Conservation (phyloP, 2,329 filamentous ascomycete genomes). For the Cladosporium colombiae region DNA sequence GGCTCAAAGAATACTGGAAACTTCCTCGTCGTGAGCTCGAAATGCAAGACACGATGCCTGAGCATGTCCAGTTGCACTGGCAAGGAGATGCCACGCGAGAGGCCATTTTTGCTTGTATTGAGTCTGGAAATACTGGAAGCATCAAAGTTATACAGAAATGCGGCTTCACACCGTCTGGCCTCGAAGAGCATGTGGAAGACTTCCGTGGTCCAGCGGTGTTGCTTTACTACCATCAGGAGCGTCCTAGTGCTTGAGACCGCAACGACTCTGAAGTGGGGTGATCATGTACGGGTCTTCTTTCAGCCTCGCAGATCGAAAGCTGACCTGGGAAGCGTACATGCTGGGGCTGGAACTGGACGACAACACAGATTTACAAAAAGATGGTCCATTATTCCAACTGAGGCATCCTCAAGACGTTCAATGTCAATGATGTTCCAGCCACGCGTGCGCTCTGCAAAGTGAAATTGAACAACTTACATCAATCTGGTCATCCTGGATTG, state of each 20-base stretch:
- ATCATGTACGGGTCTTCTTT: not conserved
- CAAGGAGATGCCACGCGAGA: conserved; percentile 4
- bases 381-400: not conserved
- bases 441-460: not conserved
- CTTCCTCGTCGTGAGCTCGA: conserved; percentile 3
- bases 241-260: not conserved
- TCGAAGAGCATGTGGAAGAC: not conserved
- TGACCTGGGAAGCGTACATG: too few species aligned
- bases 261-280: not conserved
- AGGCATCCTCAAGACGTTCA: not conserved
- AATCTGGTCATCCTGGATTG: not conserved
- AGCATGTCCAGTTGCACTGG: not conserved
- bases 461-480: not conserved
- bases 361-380: too few species aligned
- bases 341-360: too few species aligned
- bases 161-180: not conserved
- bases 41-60: not conserved
- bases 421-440: not conserved
- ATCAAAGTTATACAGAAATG: not conserved
- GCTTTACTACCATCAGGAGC: not conserved
- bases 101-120: not conserved
- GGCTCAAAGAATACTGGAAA: conserved; percentile 11
- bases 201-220: conserved; percentile 5
- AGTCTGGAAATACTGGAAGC: not conserved
- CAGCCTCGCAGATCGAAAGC: not conserved